Evolutionary conservation across 441 rosid species (phyloP).

Genomic region (Erodium trifolium): DNA sequence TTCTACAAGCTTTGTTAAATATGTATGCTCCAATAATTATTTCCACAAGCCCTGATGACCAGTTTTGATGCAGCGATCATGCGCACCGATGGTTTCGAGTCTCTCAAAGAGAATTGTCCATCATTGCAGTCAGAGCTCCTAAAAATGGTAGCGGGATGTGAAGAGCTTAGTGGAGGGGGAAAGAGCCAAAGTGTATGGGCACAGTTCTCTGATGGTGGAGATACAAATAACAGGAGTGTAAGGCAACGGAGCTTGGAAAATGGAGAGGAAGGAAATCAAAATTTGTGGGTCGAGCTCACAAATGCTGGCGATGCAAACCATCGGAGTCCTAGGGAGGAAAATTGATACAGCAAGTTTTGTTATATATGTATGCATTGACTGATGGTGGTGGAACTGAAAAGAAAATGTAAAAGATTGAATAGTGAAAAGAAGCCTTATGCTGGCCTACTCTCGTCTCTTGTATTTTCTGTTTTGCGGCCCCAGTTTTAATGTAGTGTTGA

Average conservation of each 20-base stretch:
- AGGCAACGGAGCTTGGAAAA: slow-evolving; percentile 64
- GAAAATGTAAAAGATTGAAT: background rate
- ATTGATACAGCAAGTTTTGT: slow-evolving; percentile 20
- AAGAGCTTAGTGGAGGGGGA: slow-evolving; percentile 49
- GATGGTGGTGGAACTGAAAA: background rate
- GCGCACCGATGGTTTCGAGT: slow-evolving; percentile 50
- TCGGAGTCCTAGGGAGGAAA: slow-evolving; percentile 61
- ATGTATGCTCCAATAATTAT: background rate
- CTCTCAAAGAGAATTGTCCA: slow-evolving; percentile 37
- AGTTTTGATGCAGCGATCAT: slow-evolving; percentile 45
- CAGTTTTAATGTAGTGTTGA: background rate
- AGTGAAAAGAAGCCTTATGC: background rate
- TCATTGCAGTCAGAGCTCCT: slow-evolving; percentile 48
- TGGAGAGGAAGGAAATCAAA: slow-evolving; percentile 57
- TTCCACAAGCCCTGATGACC: slow-evolving; percentile 8
- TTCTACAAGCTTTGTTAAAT: background rate
- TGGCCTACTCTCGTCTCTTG: background rate
- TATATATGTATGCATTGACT: slow-evolving; percentile 21
- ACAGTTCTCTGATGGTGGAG: slow-evolving; percentile 55
- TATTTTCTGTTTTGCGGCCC: background rate
- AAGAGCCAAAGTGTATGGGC: slow-evolving; percentile 60
- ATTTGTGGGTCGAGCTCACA: slow-evolving; percentile 77
- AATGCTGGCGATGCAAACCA: slow-evolving; percentile 63
- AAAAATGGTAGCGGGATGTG: slow-evolving; percentile 61
- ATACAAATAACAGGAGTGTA: slow-evolving; percentile 38